phyloP scores from a whole-genome alignment of 495 filamentous ascomycete genomes.

The Neurospora sp. region DNA sequence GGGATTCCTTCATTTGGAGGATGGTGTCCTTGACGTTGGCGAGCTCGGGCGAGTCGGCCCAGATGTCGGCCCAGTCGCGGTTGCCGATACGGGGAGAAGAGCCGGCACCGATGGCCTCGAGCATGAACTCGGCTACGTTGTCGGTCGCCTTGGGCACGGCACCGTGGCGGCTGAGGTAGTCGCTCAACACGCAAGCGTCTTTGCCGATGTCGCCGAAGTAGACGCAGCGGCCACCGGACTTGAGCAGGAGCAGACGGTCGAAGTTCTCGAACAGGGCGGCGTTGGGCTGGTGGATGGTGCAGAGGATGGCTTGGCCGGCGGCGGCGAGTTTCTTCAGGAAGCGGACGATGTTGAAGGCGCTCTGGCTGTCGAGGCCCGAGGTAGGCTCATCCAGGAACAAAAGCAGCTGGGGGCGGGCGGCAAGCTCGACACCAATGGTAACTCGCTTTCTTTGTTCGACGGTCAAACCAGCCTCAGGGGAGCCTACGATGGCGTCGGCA shows the following conservation, averaged over 20 bases:
- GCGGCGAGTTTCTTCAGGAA: constrained; percentile 77
- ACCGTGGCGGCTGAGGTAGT: constrained; percentile 42
- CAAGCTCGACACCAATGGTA: constrained; percentile 82
- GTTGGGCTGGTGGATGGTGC: constrained; percentile 89
- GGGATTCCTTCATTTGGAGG: constrained; percentile 50
- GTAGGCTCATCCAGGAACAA: constrained; percentile 90
- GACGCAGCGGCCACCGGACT: constrained; percentile 58
- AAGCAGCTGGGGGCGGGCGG: constrained; percentile 73
- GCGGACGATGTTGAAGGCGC: constrained; percentile 79
- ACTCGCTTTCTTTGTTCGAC: constrained; percentile 88
- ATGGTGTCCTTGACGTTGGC: constrained; percentile 57
- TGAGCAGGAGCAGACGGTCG: constrained; percentile 59
- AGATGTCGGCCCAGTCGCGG: constrained; percentile 73
- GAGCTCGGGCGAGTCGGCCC: constrained; percentile 60
- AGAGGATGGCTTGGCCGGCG: constrained; percentile 78
- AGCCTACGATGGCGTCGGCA: constrained; percentile 76
- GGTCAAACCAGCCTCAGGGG: constrained; percentile 64
- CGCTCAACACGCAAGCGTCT: constrained; percentile 35
- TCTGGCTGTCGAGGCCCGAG: constrained; percentile 74
- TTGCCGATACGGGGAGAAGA: constrained; percentile 60
- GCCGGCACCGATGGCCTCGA: constrained; percentile 77
- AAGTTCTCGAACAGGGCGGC: constrained; percentile 75
- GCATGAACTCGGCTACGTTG: constrained; percentile 80
- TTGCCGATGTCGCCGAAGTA: constrained; percentile 57
- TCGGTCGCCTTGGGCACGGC: constrained; percentile 45